Evolutionary conservation across 148 eudicot species (phyloP).

Genomic region (Persicaria tinctoria): DNA sequence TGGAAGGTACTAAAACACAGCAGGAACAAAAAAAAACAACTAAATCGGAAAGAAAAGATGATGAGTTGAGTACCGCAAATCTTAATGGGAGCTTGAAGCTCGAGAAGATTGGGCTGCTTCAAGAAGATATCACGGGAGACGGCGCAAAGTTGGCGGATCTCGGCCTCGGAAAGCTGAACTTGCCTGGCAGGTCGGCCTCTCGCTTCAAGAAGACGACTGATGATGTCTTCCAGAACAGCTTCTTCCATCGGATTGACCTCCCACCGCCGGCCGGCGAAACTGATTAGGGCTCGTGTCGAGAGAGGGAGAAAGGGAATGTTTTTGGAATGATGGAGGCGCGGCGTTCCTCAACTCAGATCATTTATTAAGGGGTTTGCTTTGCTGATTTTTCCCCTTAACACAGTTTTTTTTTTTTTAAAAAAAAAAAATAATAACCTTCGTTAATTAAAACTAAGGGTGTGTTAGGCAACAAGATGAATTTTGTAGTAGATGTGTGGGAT

Average conservation of each 20-base stretch:
- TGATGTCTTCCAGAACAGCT: conserved; percentile 53
- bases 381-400: too few relatives aligned
- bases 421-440: too few relatives aligned
- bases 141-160: conserved; percentile 69
- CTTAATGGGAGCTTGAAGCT: conserved; percentile 81
- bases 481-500: too few relatives aligned
- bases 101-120: conserved; percentile 58
- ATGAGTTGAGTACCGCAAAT: conserved; percentile 46
- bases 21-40: not conserved
- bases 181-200: conserved; percentile 49
- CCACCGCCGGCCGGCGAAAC: not conserved
- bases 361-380: too few relatives aligned
- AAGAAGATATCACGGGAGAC: conserved; percentile 52
- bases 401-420: too few relatives aligned
- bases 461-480: too few relatives aligned
- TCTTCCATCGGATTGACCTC: conserved; percentile 32
- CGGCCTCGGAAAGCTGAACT: conserved; percentile 65
- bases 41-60: not conserved
- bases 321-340: too few relatives aligned
- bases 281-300: not conserved
- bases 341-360: too few relatives aligned
- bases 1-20: too few relatives aligned
- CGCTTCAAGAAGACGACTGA: conserved; percentile 50
- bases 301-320: too few relatives aligned
- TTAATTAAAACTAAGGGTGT: too few relatives aligned